Base-by-base conservation (phyloP, 1,284 basidiomycete genomes). In the Malassezia sp. region DNA sequence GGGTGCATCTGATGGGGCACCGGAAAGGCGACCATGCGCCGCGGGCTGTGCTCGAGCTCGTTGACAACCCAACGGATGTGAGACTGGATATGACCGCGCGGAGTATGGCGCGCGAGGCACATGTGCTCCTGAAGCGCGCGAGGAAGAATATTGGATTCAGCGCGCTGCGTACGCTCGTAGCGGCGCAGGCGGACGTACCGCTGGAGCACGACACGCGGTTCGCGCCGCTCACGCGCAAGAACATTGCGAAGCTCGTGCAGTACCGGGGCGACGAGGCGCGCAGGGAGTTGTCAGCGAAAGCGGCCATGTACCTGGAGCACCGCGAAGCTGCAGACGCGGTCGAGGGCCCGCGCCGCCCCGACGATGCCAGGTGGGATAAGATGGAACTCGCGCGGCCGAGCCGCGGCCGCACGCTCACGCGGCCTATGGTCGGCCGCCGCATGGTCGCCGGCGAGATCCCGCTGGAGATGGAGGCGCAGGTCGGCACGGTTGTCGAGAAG, bases 11-110 rank as follows among this genome's bases (percentile, higher is more conserved):
- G 67, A 85, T 81, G 57, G 93, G 91, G 30, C 79, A 83, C 70
- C 79, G 91, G 15, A 77, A 75, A 46, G 89, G 90, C 20, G 93
- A 99, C 75, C 85, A 93, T 67, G 93, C 93, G 23, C 87, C 88
- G 1, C 78, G 83, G 54, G 91, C 91, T 3, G 79, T 99, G 48
- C 73, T 99, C 33, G 85, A 93, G 71, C 76, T 99, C 5, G 91
- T 97, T 24, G 93, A 97, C 74, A 85, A 85, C 62, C 85, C 88
- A 9, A 77, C 79, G 51, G 93, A 99, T 72, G 73, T 97, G 33
- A 81, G 82, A 18, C 53, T 69, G 39, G 63, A 69, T 41, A 62
- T 69, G 62, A 60, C 60, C 1, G 67, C 67, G 10, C 55, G 64
- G 2, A 53, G 61, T 1, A 47, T 69, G 14, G 67, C 57, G 4